Evolutionary conservation across 2,329 filamentous ascomycete genomes (phyloP).

Genomic region (Pestalotiopsis sp.): DNA sequence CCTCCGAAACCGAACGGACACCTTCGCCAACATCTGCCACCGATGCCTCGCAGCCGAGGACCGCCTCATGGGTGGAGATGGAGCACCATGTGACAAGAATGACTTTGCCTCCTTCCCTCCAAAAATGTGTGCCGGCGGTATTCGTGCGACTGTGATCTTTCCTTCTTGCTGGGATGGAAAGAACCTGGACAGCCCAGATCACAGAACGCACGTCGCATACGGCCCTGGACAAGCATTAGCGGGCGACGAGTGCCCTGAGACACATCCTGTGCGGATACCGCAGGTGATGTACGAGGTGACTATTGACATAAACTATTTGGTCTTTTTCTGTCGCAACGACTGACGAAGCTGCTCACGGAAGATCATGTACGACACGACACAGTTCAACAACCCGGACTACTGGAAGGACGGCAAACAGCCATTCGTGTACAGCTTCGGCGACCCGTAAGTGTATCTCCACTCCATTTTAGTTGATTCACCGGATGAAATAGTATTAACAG

Average conservation of each 20-base stretch:
- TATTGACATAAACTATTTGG: no score
- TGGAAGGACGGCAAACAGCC: constrained; percentile 19
- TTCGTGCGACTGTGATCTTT: constrained; percentile 31
- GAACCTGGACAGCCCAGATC: constrained; percentile 21
- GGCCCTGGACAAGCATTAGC: constrained; percentile 28
- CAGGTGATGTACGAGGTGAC: constrained; percentile 59
- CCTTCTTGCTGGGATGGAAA: constrained; percentile 24
- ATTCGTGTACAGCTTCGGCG: constrained; percentile 19
- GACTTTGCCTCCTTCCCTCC: constrained; percentile 24
- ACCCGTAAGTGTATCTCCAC: neutral
- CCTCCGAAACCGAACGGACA: neutral
- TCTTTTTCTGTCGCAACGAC: no score
- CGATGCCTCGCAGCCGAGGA: constrained; percentile 13
- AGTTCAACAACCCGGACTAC: constrained; percentile 32
- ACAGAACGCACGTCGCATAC: constrained; percentile 39
- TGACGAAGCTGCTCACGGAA: no score
- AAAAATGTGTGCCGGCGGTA: constrained; percentile 28
- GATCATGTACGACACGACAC: constrained; percentile 49
- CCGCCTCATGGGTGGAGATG: constrained; percentile 19
- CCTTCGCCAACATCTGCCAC: constrained; percentile 2
- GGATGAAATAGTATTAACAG: neutral
- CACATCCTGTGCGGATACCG: constrained; percentile 52
- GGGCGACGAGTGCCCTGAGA: constrained; percentile 38
- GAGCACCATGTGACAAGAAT: constrained; percentile 30
- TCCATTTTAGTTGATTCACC: neutral